phyloP scores from a whole-genome alignment of 306 rosid genomes.

The Fragaria ananassa region DNA sequence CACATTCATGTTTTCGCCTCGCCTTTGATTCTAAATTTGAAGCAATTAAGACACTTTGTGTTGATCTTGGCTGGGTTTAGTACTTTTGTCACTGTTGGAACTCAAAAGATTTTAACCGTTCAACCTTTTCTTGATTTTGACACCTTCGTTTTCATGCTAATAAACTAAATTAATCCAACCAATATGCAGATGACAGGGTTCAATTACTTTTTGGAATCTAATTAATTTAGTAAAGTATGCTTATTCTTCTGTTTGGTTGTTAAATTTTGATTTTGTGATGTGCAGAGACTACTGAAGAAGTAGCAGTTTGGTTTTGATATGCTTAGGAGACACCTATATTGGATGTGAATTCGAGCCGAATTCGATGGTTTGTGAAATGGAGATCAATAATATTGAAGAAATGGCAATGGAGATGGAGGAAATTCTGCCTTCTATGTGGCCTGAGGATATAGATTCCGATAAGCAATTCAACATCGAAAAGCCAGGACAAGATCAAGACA shows the following conservation, averaged over 20 bases:
- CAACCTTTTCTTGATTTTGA: conserved; percentile 8
- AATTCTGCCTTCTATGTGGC: conserved; percentile 93
- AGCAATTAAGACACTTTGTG: not conserved
- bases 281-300: conserved; percentile 18
- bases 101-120: not conserved
- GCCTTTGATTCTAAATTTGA: not conserved
- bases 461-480: conserved; percentile 85
- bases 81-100: too few species aligned
- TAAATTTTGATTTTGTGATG: conserved; percentile 2
- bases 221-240: not conserved
- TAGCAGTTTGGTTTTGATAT: conserved; percentile 21
- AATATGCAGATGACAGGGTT: not conserved
- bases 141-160: not conserved
- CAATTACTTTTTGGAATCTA: not conserved
- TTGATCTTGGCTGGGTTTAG: not conserved
- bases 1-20: conserved; percentile 10
- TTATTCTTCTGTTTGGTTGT: not conserved
- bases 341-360: conserved; percentile 34
- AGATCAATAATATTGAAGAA: conserved; percentile 63
- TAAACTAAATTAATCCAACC: not conserved
- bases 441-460: conserved; percentile 80
- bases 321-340: conserved; percentile 22
- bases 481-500: conserved; percentile 85
- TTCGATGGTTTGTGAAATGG: conserved; percentile 88
- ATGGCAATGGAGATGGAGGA: conserved; percentile 72